Evolutionary conservation across 352 stramenopile species (phyloP).

Genomic region (Globisporangium paddicum): DNA sequence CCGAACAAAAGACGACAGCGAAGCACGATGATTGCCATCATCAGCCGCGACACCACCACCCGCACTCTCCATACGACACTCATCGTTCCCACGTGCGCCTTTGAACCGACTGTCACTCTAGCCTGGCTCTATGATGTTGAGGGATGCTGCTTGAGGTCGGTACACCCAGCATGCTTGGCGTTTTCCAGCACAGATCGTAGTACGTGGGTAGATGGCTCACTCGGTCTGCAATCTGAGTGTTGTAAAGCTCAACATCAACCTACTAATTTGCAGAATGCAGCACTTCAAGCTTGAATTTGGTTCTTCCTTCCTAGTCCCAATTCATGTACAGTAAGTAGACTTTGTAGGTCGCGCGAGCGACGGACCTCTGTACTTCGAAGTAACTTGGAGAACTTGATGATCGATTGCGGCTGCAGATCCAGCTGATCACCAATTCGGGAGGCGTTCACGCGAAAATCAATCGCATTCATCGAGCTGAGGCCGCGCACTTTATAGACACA

Average conservation of each 20-base stretch:
- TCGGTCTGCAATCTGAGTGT: conserved; percentile 35
- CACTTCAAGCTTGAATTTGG: neutral
- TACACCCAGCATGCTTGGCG: conserved; percentile 41
- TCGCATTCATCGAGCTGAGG: conserved; percentile 29
- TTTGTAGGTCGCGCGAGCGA: conserved; percentile 56
- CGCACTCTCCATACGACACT: no score
- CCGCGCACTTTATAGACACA: conserved; percentile 37
- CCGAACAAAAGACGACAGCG: no score
- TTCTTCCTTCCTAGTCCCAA: conserved; percentile 26
- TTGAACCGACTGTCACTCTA: conserved; percentile 26
- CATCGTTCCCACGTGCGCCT: no score
- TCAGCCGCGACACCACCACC: no score
- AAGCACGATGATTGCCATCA: no score
- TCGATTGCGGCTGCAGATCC: conserved; percentile 18
- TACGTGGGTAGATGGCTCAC: conserved; percentile 63
- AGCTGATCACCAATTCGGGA: conserved; percentile 34
- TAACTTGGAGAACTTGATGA: conserved; percentile 56
- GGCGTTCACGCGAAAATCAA: conserved; percentile 44
- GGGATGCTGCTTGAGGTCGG: neutral
- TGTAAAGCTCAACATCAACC: conserved; percentile 27
- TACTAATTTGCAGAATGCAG: conserved; percentile 30
- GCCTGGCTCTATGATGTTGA: conserved; percentile 3
- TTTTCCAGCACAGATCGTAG: conserved; percentile 36
- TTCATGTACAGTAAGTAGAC: conserved; percentile 57
- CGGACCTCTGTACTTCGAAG: conserved; percentile 47